Percentiles rank a stretch among this genome's conserved stretches.
Evolutionary conservation across 306 rosid genomes (phyloP).

Genomic region (Gynostemma pentaphyllum): DNA sequence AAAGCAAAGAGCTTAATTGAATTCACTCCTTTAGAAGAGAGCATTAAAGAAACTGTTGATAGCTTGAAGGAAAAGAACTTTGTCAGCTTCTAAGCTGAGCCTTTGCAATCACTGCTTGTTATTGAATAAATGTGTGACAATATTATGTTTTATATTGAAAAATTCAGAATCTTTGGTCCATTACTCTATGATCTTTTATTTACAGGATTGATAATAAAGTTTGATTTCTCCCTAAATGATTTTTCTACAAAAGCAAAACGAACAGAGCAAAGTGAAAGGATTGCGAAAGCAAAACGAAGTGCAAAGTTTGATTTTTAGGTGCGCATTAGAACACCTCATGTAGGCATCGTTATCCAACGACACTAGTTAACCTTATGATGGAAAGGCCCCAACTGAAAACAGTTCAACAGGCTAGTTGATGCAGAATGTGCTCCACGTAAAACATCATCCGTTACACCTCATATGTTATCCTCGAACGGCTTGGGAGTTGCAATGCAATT

Average conservation of each 20-base stretch:
- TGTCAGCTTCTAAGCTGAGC: conserved; percentile 18
- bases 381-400: neutral
- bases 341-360: neutral
- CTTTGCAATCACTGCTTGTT: neutral
- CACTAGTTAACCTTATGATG: neutral
- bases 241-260: no score
- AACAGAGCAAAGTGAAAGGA: no score
- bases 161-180: neutral
- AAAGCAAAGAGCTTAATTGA: conserved; percentile 51
- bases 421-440: neutral
- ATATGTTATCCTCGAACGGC: neutral
- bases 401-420: neutral
- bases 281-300: no score
- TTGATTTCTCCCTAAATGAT: no score
- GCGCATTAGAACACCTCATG: neutral
- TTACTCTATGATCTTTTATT: neutral
- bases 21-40: conserved; percentile 44
- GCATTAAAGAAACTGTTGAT: conserved; percentile 59
- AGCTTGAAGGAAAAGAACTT: conserved; percentile 48
- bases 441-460: neutral
- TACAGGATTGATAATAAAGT: neutral
- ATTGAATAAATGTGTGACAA: no score
- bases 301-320: no score
- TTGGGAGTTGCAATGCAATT: neutral
- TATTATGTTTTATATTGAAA: no score